phyloP scores from a whole-genome alignment of 371 early-diverging fungal species.

The Catenaria anguillulae region DNA sequence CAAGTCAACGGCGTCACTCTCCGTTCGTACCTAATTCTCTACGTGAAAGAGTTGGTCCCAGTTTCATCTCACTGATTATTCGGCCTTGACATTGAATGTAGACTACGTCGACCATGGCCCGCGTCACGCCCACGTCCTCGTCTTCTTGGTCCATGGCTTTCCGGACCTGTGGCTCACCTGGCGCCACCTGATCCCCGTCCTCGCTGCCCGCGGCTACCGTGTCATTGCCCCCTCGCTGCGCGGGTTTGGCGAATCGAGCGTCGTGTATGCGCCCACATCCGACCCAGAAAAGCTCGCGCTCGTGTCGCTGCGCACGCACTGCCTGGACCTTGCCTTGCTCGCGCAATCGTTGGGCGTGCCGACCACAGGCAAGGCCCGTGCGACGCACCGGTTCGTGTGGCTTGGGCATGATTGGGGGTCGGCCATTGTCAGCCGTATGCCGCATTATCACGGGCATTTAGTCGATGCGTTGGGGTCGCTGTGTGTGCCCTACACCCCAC shows the following conservation, averaged over 20 bases:
- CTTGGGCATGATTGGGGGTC: constrained; percentile 5
- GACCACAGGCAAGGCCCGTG: background rate
- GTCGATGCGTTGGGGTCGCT: constrained; percentile 2
- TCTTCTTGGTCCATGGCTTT: constrained; percentile 5
- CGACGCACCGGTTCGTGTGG: background rate
- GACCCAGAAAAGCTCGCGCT: background rate
- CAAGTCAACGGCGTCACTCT: background rate
- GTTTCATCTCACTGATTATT: background rate
- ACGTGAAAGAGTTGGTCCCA: background rate
- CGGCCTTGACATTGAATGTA: background rate
- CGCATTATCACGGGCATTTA: background rate
- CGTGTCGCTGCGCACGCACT: background rate
- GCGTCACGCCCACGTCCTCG: background rate
- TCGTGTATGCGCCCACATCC: background rate
- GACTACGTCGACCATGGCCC: constrained; percentile 6
- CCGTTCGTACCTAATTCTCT: background rate
- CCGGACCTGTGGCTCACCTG: background rate
- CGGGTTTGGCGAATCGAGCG: background rate
- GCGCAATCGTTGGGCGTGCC: background rate
- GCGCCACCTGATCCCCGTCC: background rate
- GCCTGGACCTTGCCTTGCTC: background rate
- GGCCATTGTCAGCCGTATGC: background rate
- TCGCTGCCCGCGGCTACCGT: background rate
- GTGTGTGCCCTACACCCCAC: constrained; percentile 6
- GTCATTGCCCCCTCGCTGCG: background rate